These are phyloP conservation scores for Xanthoconium separans DNA, from an alignment of 1,284 basidiomycete species.

Conservation along the genomic window DNA sequence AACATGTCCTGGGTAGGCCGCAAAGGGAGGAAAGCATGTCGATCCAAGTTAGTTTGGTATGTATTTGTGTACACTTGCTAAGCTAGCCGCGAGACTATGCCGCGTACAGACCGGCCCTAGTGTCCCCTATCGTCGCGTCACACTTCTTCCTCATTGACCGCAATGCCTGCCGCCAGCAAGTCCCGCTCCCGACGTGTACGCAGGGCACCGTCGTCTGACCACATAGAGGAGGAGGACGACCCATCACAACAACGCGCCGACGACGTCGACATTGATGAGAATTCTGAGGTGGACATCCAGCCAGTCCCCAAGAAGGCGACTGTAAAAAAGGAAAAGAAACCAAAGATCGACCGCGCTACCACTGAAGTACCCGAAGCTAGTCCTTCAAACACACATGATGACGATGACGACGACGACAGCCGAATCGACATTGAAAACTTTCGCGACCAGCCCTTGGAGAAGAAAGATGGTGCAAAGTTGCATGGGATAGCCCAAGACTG, in stretches of 20 bases:
- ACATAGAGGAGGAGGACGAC: slow-evolving; percentile 60
- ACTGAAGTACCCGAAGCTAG: slow-evolving; percentile 16
- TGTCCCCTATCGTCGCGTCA: slow-evolving; percentile 27
- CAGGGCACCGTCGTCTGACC: slow-evolving; percentile 50
- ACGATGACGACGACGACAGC: slow-evolving; percentile 40
- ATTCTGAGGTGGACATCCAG: slow-evolving; percentile 40
- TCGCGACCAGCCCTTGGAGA: slow-evolving; percentile 58
- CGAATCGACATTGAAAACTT: slow-evolving; percentile 58
- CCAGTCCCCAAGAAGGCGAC: slow-evolving; percentile 32
- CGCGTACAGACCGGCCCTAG: slow-evolving; percentile 41
- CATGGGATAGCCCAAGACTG: slow-evolving; percentile 60
- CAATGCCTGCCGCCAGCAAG: slow-evolving; percentile 45
- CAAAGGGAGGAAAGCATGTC: slow-evolving; percentile 28
- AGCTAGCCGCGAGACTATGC: slow-evolving; percentile 3
- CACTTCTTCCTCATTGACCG: slow-evolving; percentile 2
- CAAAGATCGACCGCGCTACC: slow-evolving; percentile 26
- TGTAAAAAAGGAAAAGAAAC: slow-evolving; percentile 46
- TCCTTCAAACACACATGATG: slow-evolving; percentile 17
- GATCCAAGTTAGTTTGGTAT: no score
- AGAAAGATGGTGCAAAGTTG: slow-evolving; percentile 48
- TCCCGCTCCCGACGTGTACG: slow-evolving; percentile 42
- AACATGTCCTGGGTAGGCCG: slow-evolving; percentile 18
- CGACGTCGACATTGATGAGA: slow-evolving; percentile 43
- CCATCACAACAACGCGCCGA: slow-evolving; percentile 37
- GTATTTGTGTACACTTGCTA: neutral